These are phyloP conservation scores for Leccinum subtestaceum DNA, from an alignment of 768 basidiomycete species.

Conservation along the genomic window DNA sequence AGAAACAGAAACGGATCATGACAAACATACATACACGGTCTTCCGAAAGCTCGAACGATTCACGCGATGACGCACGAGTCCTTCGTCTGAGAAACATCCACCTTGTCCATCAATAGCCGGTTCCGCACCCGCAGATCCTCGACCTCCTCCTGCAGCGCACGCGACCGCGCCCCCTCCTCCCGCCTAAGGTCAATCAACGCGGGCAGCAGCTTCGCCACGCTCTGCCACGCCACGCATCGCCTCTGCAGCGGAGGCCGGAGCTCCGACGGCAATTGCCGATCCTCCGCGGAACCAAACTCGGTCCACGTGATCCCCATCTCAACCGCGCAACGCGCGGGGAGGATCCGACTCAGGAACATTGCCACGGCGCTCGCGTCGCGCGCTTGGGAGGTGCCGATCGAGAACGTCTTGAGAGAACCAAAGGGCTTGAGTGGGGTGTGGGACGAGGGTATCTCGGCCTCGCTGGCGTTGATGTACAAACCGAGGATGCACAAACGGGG, in stretches of 20 bases:
- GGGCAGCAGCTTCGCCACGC: conserved; percentile 42
- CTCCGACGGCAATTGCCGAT: conserved; percentile 9
- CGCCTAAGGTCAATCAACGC: conserved; percentile 41
- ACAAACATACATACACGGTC: neutral
- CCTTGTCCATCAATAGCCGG: conserved; percentile 40
- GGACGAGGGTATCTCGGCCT: conserved; percentile 14
- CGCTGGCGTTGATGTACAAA: conserved; percentile 37
- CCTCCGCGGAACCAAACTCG: conserved; percentile 15
- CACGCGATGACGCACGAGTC: conserved; percentile 33
- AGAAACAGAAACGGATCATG: neutral
- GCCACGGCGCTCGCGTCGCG: conserved; percentile 42
- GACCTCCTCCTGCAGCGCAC: conserved; percentile 42
- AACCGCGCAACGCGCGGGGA: conserved; percentile 42
- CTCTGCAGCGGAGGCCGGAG: conserved; percentile 7
- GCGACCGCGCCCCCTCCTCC: conserved; percentile 42
- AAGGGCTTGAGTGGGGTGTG: conserved; percentile 18
- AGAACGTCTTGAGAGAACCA: conserved; percentile 27
- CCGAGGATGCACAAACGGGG: conserved; percentile 36
- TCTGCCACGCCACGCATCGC: conserved; percentile 41
- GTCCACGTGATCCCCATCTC: conserved; percentile 51
- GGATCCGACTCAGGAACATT: conserved; percentile 52
- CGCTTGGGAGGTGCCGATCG: conserved; percentile 51
- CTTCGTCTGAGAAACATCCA: conserved; percentile 9
- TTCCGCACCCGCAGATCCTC: conserved; percentile 50
- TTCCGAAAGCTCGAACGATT: neutral